These are phyloP conservation scores for Hirschfeldia incana DNA, from an alignment of 345 rosid species.

Conservation along the genomic window DNA sequence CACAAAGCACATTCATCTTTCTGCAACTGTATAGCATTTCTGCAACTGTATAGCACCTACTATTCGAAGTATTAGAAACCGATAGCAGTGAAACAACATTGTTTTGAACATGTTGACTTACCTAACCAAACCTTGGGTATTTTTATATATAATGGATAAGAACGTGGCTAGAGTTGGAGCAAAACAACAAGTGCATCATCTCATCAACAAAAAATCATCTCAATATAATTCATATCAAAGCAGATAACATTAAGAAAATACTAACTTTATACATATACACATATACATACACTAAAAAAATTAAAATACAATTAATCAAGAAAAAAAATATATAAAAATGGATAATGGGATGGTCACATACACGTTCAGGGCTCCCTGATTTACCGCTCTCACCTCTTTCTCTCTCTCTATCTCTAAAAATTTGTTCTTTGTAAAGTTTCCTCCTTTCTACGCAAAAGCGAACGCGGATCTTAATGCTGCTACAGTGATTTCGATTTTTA, in stretches of 20 bases:
- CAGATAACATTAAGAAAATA: neutral
- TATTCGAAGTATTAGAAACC: neutral
- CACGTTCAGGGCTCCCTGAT: constrained; percentile 32
- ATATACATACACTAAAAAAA: neutral
- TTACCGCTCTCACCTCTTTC: constrained; percentile 41
- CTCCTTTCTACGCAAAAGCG: constrained; percentile 35
- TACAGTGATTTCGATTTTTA: constrained; percentile 25
- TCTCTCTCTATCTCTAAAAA: constrained; percentile 1
- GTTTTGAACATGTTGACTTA: neutral
- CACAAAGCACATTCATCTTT: neutral
- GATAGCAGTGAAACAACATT: neutral
- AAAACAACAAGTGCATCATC: neutral
- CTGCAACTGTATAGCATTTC: neutral
- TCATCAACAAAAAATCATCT: neutral
- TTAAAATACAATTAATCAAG: neutral
- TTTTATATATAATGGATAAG: neutral
- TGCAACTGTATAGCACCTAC: neutral
- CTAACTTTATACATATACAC: neutral
- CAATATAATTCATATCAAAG: neutral
- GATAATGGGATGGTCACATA: constrained; percentile 21
- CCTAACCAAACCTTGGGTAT: neutral
- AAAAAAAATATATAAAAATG: constrained; percentile 14
- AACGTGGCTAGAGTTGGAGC: neutral
- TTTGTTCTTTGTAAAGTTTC: constrained; percentile 14
- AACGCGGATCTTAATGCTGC: constrained; percentile 39